phyloP scores from a whole-genome alignment of 2,329 filamentous ascomycete genomes.

The Fusarium proliferatum region DNA sequence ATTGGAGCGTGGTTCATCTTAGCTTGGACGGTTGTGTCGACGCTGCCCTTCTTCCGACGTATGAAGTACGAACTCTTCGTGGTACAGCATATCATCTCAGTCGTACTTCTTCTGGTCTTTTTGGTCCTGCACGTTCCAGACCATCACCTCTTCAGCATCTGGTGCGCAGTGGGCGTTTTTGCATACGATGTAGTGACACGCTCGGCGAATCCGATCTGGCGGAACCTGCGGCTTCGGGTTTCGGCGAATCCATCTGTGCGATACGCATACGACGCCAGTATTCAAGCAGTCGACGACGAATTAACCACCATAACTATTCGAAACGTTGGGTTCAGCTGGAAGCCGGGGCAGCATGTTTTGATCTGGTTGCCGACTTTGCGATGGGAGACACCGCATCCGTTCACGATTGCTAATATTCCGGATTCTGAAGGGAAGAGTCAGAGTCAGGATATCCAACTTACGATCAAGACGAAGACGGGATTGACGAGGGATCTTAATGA shows the following conservation, averaged over 20 bases:
- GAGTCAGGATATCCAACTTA: conserved; percentile 35
- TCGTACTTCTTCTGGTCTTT: conserved; percentile 37
- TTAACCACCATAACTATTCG: conserved; percentile 36
- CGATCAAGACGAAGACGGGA: conserved; percentile 41
- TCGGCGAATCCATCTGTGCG: conserved; percentile 20
- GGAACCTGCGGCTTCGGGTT: conserved; percentile 37
- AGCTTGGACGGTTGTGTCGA: conserved; percentile 41
- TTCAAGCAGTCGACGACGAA: conserved; percentile 36
- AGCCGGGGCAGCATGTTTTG: conserved; percentile 42
- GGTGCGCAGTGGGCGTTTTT: conserved; percentile 44
- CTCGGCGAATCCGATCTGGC: conserved; percentile 43
- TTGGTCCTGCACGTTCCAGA: conserved; percentile 42
- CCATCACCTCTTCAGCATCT: conserved; percentile 44
- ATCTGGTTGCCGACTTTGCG: conserved; percentile 42
- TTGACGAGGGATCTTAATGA: conserved; percentile 38
- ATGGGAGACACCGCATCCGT: conserved; percentile 42
- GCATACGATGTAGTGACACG: conserved; percentile 42
- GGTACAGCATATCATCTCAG: conserved; percentile 42
- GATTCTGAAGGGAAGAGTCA: conserved; percentile 1
- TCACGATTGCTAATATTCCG: conserved; percentile 39
- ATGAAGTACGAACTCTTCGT: conserved; percentile 46
- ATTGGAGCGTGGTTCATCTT: conserved; percentile 43
- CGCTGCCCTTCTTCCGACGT: conserved; percentile 39
- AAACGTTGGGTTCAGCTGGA: conserved; percentile 39
- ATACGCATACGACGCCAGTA: conserved; percentile 36